phyloP scores from a whole-genome alignment of 1,139 yeast species.

The Geotrichum cucujoidarum region DNA sequence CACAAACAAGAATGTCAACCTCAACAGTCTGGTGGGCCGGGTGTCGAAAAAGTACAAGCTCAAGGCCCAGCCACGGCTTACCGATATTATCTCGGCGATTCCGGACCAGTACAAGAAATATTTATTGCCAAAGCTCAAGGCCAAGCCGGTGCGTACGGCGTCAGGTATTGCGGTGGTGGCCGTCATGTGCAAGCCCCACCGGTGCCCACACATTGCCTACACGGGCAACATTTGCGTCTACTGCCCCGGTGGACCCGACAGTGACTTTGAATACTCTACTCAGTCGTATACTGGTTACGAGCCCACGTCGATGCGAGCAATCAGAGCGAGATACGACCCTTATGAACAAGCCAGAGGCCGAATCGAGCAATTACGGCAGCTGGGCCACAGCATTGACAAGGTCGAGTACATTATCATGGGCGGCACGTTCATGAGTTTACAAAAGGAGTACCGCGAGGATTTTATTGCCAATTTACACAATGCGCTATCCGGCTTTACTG shows the following conservation, averaged over 20 bases:
- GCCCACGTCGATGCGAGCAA: slow-evolving; percentile 98
- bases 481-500: slow-evolving; percentile 90
- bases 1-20: slow-evolving; percentile 72
- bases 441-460: slow-evolving; percentile 79
- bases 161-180: slow-evolving; percentile 97
- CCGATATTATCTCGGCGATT: slow-evolving; percentile 90
- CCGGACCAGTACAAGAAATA: slow-evolving; percentile 95
- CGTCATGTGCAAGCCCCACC: slow-evolving; percentile 97
- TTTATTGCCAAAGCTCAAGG: slow-evolving; percentile 85
- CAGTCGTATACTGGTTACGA: slow-evolving; percentile 98
- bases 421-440: slow-evolving; percentile 95
- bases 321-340: slow-evolving; percentile 95
- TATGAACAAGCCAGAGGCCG: slow-evolving; percentile 98
- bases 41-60: slow-evolving; percentile 86
- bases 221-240: slow-evolving; percentile 98
- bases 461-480: slow-evolving; percentile 89
- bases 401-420: slow-evolving; percentile 99
- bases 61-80: slow-evolving; percentile 87
- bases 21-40: slow-evolving; percentile 83
- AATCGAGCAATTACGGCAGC: slow-evolving; percentile 87
- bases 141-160: slow-evolving; percentile 97
- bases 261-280: slow-evolving; percentile 95
- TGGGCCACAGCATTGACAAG: slow-evolving; percentile 95
- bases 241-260: slow-evolving; percentile 99
- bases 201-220: slow-evolving; percentile 98